Percentiles rank a stretch among this genome's conserved stretches.
Evolutionary conservation across 2,329 filamentous ascomycete species (phyloP).

Genomic region (Pseudogymnoascus sp.): DNA sequence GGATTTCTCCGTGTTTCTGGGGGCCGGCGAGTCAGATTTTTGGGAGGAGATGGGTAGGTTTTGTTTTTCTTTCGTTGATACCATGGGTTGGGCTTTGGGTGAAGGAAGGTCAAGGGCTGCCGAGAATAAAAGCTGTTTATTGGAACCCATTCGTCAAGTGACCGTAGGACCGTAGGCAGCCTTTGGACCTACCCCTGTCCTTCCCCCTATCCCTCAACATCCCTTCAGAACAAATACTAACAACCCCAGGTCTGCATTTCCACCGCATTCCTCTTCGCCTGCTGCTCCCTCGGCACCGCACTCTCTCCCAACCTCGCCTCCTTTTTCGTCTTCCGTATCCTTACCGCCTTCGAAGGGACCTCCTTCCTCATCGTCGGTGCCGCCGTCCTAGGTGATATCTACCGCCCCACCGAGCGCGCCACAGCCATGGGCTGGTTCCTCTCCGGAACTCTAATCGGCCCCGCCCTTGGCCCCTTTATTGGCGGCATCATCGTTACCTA

Average conservation of each 20-base stretch:
- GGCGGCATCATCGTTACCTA: constrained; percentile 73
- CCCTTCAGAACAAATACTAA: neutral
- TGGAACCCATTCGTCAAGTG: neutral
- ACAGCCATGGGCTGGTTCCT: constrained; percentile 70
- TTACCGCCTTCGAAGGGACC: constrained; percentile 70
- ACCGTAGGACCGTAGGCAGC: neutral
- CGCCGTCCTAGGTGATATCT: constrained; percentile 61
- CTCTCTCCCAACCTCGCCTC: constrained; percentile 61
- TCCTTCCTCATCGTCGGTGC: constrained; percentile 67
- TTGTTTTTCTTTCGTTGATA: neutral
- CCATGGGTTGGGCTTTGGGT: neutral
- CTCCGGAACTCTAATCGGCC: constrained; percentile 63
- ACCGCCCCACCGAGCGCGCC: constrained; percentile 59
- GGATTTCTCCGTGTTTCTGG: constrained; percentile 61
- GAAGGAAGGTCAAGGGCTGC: neutral
- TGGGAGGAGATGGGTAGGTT: constrained; percentile 48
- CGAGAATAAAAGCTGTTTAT: neutral
- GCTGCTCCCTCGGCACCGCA: constrained; percentile 65
- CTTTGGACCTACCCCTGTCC: neutral
- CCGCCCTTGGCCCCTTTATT: constrained; percentile 62
- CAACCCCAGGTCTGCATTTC: constrained; percentile 45
- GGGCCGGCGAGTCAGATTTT: constrained; percentile 63
- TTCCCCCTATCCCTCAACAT: neutral
- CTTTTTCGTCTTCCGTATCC: constrained; percentile 67
- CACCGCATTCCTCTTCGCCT: constrained; percentile 57